These are phyloP conservation scores for Psilocybe subaeruginosa DNA, from an alignment of 768 basidiomycete species.

Conservation along the genomic window DNA sequence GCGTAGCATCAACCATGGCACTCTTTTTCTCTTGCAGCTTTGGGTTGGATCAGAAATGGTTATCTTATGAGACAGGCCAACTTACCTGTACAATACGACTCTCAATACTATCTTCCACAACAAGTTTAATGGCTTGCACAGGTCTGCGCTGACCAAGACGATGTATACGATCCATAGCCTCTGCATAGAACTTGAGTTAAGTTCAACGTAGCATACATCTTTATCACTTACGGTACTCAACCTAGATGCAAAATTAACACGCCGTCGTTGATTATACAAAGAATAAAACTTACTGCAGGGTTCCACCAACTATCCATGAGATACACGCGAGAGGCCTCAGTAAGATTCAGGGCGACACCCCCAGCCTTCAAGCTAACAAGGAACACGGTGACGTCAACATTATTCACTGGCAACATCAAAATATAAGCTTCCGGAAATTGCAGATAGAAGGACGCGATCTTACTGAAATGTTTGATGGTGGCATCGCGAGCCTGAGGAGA, in stretches of 20 bases:
- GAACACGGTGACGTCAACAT: constrained; percentile 95
- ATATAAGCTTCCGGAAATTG: background rate
- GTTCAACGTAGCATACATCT: background rate
- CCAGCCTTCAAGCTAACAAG: constrained; percentile 96
- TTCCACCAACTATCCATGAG: constrained; percentile 99
- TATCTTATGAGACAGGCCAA: background rate
- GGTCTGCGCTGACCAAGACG: constrained; percentile 94
- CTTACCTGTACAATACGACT: constrained; percentile 85
- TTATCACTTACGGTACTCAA: constrained; percentile 73
- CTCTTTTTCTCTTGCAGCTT: constrained; percentile 96
- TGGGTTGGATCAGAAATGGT: background rate
- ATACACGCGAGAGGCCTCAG: constrained; percentile 91
- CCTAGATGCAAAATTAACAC: constrained; percentile 34
- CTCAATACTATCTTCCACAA: constrained; percentile 96
- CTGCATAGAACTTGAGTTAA: constrained; percentile 36
- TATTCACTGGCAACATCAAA: constrained; percentile 63
- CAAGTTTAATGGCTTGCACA: constrained; percentile 90
- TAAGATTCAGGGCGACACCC: constrained; percentile 89
- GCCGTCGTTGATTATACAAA: background rate
- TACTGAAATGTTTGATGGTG: constrained; percentile 93
- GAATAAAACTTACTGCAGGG: constrained; percentile 66
- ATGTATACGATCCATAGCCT: constrained; percentile 98
- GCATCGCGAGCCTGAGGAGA: constrained; percentile 94
- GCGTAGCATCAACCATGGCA: constrained; percentile 90
- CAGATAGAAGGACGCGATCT: constrained; percentile 23